Percentiles rank a stretch among this genome's conserved stretches.
These are phyloP conservation scores for Verticillium nonalfalfae DNA, from an alignment of 2,329 filamentous ascomycete genomes.

Conservation along the genomic window DNA sequence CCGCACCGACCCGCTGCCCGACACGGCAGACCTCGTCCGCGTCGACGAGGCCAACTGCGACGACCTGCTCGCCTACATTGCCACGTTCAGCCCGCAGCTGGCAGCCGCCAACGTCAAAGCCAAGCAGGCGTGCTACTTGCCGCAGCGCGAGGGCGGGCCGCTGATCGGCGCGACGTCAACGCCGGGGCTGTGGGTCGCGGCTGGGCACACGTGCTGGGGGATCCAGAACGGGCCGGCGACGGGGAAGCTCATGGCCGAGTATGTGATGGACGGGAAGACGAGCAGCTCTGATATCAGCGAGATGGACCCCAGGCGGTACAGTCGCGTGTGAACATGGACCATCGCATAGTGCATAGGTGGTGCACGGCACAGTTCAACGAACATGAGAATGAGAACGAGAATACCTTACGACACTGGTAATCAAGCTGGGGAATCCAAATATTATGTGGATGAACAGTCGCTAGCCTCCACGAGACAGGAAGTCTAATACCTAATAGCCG, in stretches of 20 bases:
- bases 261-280: constrained; percentile 66
- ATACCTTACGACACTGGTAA: too few relatives aligned
- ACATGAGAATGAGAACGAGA: too few relatives aligned
- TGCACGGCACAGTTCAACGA: too few relatives aligned
- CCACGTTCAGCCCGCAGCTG: constrained; percentile 58
- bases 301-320: constrained; percentile 62
- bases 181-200: constrained; percentile 71
- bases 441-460: background rate
- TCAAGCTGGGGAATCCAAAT: too few relatives aligned
- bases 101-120: constrained; percentile 62
- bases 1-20: constrained; percentile 64
- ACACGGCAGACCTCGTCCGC: constrained; percentile 67
- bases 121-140: constrained; percentile 89
- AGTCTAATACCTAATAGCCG: background rate
- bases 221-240: constrained; percentile 94
- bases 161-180: constrained; percentile 71
- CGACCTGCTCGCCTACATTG: constrained; percentile 76
- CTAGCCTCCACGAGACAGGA: background rate
- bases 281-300: constrained; percentile 60
- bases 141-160: constrained; percentile 66
- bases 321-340: constrained; percentile 28
- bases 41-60: constrained; percentile 73
- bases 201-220: constrained; percentile 96
- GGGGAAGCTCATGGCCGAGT: constrained; percentile 72
- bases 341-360: background rate